Conservation (phyloP, 768 basidiomycete species). For the Trametes meyenii region DNA sequence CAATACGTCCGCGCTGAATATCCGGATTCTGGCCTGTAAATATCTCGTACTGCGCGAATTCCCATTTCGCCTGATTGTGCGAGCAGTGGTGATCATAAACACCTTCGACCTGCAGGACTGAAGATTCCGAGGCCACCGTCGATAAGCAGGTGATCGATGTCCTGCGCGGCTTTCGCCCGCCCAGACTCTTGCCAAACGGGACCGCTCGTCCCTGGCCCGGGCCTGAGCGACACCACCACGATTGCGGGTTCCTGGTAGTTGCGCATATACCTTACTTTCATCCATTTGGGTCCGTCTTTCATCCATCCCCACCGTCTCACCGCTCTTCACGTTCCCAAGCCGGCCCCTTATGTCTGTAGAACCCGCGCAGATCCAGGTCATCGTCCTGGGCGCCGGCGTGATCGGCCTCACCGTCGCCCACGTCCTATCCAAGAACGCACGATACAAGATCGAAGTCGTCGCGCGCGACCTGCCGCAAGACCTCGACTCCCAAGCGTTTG, state of each 20-base stretch:
- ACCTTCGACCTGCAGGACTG: neutral
- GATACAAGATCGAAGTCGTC: slow-evolving; percentile 38
- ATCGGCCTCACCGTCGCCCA: slow-evolving; percentile 48
- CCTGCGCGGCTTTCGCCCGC: neutral
- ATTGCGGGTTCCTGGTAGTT: no score
- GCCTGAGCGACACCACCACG: no score
- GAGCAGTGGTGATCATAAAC: no score
- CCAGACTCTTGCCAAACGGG: no score
- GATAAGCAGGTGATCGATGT: neutral
- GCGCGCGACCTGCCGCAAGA: slow-evolving; percentile 45
- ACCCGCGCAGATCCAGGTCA: slow-evolving; percentile 23
- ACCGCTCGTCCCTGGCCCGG: no score
- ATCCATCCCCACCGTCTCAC: neutral
- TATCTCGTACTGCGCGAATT: no score
- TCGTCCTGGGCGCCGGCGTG: slow-evolving; percentile 48
- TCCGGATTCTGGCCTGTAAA: no score
- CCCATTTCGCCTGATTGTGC: no score
- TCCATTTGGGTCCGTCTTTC: no score
- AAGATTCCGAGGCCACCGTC: neutral
- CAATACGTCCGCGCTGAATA: no score
- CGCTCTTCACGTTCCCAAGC: neutral
- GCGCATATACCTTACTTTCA: no score
- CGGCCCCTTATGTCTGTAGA: slow-evolving; percentile 1
- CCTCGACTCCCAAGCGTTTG: slow-evolving; percentile 46
- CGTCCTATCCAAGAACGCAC: slow-evolving; percentile 33